Evolutionary conservation across 805 yeast species (phyloP).

Genomic region (Metschnikowia similis): DNA sequence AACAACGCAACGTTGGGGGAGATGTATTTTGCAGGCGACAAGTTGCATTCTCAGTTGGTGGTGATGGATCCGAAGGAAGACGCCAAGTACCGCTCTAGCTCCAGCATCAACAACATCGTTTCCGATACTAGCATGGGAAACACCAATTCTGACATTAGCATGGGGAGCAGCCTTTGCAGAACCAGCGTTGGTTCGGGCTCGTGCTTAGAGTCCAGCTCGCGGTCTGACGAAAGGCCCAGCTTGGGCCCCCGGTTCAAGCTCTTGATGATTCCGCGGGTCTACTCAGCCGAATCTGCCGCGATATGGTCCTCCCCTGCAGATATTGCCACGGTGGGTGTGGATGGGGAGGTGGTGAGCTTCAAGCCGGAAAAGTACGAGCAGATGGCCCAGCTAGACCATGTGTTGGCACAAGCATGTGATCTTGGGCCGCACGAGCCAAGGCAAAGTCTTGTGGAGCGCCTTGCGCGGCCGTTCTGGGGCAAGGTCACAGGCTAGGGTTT

Average conservation of each 20-base stretch:
- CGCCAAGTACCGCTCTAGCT: background rate
- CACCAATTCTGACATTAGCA: too few species aligned
- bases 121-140: too few species aligned
- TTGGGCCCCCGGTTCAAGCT: conserved; percentile 15
- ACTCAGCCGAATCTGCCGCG: conserved; percentile 17
- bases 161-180: background rate
- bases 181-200: background rate
- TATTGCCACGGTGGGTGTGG: conserved; percentile 31
- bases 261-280: conserved; percentile 33
- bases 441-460: conserved; percentile 17
- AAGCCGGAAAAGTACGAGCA: conserved; percentile 8
- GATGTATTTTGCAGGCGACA: conserved; percentile 31
- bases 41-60: conserved; percentile 30
- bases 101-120: too few species aligned
- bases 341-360: conserved; percentile 30
- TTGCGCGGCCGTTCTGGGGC: conserved; percentile 31
- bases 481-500: conserved; percentile 41
- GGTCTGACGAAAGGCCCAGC: background rate
- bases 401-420: conserved; percentile 7
- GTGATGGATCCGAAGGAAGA: conserved; percentile 17
- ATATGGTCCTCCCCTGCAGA: conserved; percentile 18
- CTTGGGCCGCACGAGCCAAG: conserved; percentile 9
- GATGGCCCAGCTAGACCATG: conserved; percentile 13
- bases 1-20: conserved; percentile 24
- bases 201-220: background rate